Percentiles rank a stretch among this genome's conserved stretches.
phyloP scores from a whole-genome alignment of 164 flowering plant species.

The Nymphaea thermarum region DNA sequence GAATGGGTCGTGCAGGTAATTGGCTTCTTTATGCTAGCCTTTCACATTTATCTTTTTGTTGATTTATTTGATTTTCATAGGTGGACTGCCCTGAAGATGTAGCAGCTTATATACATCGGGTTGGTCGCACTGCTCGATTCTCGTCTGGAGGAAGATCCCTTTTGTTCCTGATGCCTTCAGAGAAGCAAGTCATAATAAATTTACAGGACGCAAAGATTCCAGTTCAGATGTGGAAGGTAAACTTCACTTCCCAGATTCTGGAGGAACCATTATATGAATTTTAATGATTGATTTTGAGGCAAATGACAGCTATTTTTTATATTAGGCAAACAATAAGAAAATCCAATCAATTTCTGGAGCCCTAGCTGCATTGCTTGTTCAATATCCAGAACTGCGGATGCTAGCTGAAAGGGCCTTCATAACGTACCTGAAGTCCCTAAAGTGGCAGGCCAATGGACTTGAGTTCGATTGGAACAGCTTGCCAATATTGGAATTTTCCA shows the following conservation, averaged over 20 bases:
- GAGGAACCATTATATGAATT: not conserved
- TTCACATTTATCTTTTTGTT: not conserved
- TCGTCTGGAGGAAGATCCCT: conserved; percentile 59
- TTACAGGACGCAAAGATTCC: conserved; percentile 59
- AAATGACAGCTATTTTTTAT: not conserved
- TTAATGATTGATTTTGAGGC: conserved; percentile 32
- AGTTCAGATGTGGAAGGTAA: conserved; percentile 47
- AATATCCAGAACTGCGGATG: conserved; percentile 47
- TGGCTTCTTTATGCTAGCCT: not conserved
- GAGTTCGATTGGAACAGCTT: conserved; percentile 67
- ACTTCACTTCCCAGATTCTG: not conserved
- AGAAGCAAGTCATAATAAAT: conserved; percentile 64
- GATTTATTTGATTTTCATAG: conserved; percentile 16
- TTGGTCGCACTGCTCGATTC: conserved; percentile 93
- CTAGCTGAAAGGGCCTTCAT: conserved; percentile 72
- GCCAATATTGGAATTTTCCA: conserved; percentile 66
- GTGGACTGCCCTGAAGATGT: conserved; percentile 92
- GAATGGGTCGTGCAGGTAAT: conserved; percentile 97
- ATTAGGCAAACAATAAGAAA: conserved; percentile 25
- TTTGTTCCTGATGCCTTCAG: conserved; percentile 71
- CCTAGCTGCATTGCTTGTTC: conserved; percentile 55
- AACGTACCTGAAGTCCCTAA: conserved; percentile 68
- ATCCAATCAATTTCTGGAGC: conserved; percentile 51
- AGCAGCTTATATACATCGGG: conserved; percentile 86
- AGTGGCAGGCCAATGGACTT: conserved; percentile 55